Evolutionary conservation across 1,284 basidiomycete genomes (phyloP).

Genomic region (Coniferiporia sulphurascens): DNA sequence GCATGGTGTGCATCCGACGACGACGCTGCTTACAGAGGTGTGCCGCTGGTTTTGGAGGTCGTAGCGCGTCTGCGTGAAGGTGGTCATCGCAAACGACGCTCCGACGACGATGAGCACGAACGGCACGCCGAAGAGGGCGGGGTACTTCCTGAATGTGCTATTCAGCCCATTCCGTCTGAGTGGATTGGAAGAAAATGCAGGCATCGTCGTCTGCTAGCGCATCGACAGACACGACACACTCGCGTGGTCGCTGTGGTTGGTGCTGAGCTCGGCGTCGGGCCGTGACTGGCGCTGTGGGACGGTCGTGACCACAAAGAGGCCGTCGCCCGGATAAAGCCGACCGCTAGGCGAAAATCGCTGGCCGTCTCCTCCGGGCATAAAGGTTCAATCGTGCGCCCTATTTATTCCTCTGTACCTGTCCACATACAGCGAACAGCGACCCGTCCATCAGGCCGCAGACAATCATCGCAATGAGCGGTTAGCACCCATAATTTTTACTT

Average conservation of each 20-base stretch:
- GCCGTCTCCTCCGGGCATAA: not conserved
- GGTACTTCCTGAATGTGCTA: conserved; percentile 48
- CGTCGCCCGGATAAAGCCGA: not conserved
- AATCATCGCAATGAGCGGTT: conserved; percentile 26
- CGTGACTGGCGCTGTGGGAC: not conserved
- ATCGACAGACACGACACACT: not conserved
- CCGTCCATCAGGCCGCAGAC: not conserved
- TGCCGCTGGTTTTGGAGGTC: conserved; percentile 83
- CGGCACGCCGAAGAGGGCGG: conserved; percentile 78
- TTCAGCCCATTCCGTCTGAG: conserved; percentile 43
- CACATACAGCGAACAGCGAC: not conserved
- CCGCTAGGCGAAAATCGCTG: not conserved
- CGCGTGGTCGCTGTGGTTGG: not conserved
- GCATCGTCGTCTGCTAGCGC: conserved; percentile 36
- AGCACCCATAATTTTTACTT: conserved; percentile 6
- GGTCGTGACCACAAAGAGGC: too few species aligned
- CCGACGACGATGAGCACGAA: conserved; percentile 85
- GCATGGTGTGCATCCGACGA: not conserved
- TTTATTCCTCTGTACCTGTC: not conserved
- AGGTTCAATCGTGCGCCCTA: not conserved
- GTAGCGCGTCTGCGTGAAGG: conserved; percentile 88
- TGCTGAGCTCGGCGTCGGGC: not conserved
- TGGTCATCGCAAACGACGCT: conserved; percentile 80
- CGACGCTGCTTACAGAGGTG: conserved; percentile 48
- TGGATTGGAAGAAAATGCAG: conserved; percentile 54